These are phyloP conservation scores for Xanthoconium purpureum DNA, from an alignment of 768 basidiomycete species.

Conservation along the genomic window DNA sequence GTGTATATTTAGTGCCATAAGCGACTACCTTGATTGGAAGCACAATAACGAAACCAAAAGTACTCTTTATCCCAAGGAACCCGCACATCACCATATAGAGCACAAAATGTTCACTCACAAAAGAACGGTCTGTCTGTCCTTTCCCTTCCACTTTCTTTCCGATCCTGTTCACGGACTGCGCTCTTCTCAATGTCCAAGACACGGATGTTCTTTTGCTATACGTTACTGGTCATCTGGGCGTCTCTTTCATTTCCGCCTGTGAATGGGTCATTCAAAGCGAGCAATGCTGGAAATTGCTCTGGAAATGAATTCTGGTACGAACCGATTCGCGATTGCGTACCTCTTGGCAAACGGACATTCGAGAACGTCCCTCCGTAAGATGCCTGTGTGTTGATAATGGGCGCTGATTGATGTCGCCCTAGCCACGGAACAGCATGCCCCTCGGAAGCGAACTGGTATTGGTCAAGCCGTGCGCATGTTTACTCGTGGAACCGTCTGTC, in stretches of 20 bases:
- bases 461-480: slow-evolving; percentile 14
- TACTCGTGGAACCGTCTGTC: not conserved
- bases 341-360: not conserved
- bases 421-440: slow-evolving; percentile 12
- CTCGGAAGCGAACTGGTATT: slow-evolving; percentile 9
- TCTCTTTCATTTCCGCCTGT: slow-evolving; percentile 7
- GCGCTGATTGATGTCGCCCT: not conserved
- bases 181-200: slow-evolving; percentile 5
- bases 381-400: not conserved
- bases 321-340: slow-evolving; percentile 8
- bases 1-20: not conserved
- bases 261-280: slow-evolving; percentile 6
- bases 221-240: not conserved
- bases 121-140: not conserved
- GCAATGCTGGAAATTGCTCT: slow-evolving; percentile 11
- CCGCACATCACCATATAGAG: not conserved
- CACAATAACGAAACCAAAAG: not conserved
- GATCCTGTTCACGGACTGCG: slow-evolving; percentile 1
- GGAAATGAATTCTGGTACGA: slow-evolving; percentile 17
- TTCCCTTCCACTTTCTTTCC: not conserved
- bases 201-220: not conserved
- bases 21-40: not conserved
- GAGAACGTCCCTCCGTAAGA: slow-evolving; percentile 15
- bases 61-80: too few relatives aligned
- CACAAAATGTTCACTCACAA: slow-evolving; percentile 4